phyloP scores from a whole-genome alignment of 306 rosid species.

The Vigna unguiculata region DNA sequence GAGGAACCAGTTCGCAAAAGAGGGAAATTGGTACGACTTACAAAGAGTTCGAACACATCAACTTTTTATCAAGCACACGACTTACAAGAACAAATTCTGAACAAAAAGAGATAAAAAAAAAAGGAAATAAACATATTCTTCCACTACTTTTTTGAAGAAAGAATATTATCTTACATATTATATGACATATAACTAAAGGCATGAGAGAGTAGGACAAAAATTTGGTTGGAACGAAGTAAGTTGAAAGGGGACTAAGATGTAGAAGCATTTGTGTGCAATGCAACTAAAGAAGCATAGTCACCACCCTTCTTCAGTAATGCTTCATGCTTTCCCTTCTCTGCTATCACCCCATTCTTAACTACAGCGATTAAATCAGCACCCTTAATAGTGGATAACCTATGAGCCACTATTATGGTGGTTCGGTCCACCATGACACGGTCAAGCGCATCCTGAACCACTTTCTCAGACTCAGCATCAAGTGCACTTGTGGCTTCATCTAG shows the following conservation, averaged over 20 bases:
- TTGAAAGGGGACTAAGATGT: slow-evolving; percentile 45
- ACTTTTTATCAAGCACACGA: too few species aligned
- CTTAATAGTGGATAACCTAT: slow-evolving; percentile 66
- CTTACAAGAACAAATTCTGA: slow-evolving; percentile 3
- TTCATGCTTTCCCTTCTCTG: slow-evolving; percentile 77
- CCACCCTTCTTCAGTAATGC: slow-evolving; percentile 62
- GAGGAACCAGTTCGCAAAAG: too few species aligned
- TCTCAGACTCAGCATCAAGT: slow-evolving; percentile 85
- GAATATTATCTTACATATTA: background rate
- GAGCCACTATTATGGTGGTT: slow-evolving; percentile 76
- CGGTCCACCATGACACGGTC: slow-evolving; percentile 66
- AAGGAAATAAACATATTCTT: slow-evolving; percentile 1
- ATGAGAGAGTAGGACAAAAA: background rate
- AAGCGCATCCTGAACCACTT: slow-evolving; percentile 79
- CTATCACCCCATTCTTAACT: slow-evolving; percentile 70
- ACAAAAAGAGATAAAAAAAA: background rate
- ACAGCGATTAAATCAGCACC: slow-evolving; percentile 74
- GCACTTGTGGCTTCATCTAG: slow-evolving; percentile 89
- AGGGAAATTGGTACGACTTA: too few species aligned
- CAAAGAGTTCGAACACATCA: too few species aligned
- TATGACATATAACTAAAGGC: background rate
- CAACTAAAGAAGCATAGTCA: slow-evolving; percentile 70
- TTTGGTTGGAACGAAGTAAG: background rate
- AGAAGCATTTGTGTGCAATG: slow-evolving; percentile 57
- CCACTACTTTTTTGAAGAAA: background rate